These are phyloP conservation scores for Russula foetens DNA, from an alignment of 768 basidiomycete species.

Conservation along the genomic window DNA sequence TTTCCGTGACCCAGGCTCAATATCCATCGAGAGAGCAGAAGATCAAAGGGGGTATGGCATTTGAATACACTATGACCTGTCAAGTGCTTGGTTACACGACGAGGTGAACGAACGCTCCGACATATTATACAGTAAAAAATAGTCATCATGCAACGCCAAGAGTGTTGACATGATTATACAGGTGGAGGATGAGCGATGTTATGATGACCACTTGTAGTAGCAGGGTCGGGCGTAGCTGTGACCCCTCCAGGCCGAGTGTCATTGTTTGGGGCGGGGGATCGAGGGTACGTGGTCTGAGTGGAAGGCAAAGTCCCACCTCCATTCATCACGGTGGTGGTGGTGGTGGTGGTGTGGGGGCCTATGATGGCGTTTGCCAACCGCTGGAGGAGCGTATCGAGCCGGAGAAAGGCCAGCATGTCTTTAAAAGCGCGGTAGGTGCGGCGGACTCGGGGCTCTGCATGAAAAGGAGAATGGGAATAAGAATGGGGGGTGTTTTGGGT, in stretches of 20 bases:
- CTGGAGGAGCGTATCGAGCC: neutral
- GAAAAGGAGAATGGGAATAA: neutral
- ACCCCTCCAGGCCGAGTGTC: neutral
- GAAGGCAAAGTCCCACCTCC: neutral
- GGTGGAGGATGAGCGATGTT: neutral
- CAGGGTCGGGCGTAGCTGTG: neutral
- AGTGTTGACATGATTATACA: no score
- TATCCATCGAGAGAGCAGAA: no score
- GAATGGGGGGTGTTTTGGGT: neutral
- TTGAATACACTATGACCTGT: no score
- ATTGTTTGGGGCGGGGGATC: neutral
- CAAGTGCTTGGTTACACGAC: no score
- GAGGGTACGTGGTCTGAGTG: neutral
- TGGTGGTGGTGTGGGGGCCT: no score
- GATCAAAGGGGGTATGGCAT: no score
- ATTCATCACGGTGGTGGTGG: neutral
- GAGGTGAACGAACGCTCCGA: no score
- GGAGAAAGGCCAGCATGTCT: neutral
- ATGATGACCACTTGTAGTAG: neutral
- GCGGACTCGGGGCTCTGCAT: neutral
- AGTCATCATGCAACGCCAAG: no score
- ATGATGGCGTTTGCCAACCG: neutral
- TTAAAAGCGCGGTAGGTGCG: neutral
- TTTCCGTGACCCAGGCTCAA: no score
- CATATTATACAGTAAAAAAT: no score